Base-by-base conservation (phyloP, 345 rosid species). In the Lagerstroemia speciosa region DNA sequence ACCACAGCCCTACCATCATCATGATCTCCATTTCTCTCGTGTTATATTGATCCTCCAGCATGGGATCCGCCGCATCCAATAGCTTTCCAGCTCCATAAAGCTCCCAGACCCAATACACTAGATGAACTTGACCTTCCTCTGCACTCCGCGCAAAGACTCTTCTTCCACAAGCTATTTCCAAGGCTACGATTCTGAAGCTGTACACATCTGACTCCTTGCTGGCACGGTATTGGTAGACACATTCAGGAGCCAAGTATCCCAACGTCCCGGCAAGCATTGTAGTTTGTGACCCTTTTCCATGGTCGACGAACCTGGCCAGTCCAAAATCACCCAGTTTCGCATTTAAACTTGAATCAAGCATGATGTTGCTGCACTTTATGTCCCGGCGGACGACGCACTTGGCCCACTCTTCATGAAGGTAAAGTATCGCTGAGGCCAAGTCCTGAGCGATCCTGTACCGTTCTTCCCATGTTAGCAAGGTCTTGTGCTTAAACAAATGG, bases 1-100 rank as follows among this genome's bases (percentile, higher is more conserved):
- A 53, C 71, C 71, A 53, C 40, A 53, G n/a, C 52, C 71, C 71
- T 2, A 67, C 62, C 19, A 52, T 50, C 70, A 67, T 67, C 62
- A 67, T 9, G 8, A 55, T n/a, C 57, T 57, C 71, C 19, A 37
- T 43, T n/a, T 55, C 32, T 33, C 41, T 17, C 48, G 2, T n/a
- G n/a, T 62, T 31, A 7, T 62, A 45, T 6, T 24, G 24, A 7
- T 1, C 53, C 4, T 66, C 68, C 30, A 64, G 27, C 62, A 46
- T 64, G 6, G 67, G 19, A 34, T 71, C 63, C 14, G 46, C 16
- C 1, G 68, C 68, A 6, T 46, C 46, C 17, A 33, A 17, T 1
- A 52, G 29, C 3, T 9, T 48, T 17, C 16, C 29, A 45, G 16
- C 26, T 7, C 52, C 73, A 22, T 62, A 71, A 14, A 71, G 58